phyloP scores from a whole-genome alignment of 1,284 basidiomycete species.

The Apiotrichum gracile region DNA sequence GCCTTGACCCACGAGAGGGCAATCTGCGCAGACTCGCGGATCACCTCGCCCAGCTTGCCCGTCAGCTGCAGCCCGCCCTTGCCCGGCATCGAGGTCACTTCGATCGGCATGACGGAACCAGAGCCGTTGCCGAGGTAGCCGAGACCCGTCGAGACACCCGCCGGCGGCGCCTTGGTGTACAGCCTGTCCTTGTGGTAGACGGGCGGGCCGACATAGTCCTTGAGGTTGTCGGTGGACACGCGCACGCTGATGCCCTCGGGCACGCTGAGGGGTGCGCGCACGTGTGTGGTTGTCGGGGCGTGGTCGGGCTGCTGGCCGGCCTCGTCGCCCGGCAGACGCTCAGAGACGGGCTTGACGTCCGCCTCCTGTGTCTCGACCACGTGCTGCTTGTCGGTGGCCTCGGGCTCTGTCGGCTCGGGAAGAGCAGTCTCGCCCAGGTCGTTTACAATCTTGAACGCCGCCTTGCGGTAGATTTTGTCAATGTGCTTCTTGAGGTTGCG shows the following conservation, averaged over 20 bases:
- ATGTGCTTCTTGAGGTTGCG: conserved; percentile 92
- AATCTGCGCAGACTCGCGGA: conserved; percentile 91
- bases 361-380: conserved; percentile 32
- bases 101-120: conserved; percentile 94
- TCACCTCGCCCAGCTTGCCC: conserved; percentile 96
- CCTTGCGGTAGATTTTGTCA: conserved; percentile 98
- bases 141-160: conserved; percentile 88
- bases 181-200: conserved; percentile 93
- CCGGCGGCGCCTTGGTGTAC: conserved; percentile 73
- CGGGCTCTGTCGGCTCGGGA: conserved; percentile 55
- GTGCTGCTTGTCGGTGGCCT: conserved; percentile 4
- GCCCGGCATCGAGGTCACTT: conserved; percentile 89
- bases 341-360: conserved; percentile 45
- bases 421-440: conserved; percentile 85
- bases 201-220: conserved; percentile 91
- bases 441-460: conserved; percentile 84
- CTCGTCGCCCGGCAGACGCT: conserved; percentile 41
- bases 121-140: conserved; percentile 95
- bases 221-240: conserved; percentile 80
- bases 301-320: conserved; percentile 25
- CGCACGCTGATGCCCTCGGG: conserved; percentile 72
- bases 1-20: conserved; percentile 88
- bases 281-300: conserved; percentile 58
- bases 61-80: conserved; percentile 85
- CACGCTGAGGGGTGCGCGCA: conserved; percentile 73